Conservation (phyloP, 176 grass and related monocot species). For the Musa itinerans region DNA sequence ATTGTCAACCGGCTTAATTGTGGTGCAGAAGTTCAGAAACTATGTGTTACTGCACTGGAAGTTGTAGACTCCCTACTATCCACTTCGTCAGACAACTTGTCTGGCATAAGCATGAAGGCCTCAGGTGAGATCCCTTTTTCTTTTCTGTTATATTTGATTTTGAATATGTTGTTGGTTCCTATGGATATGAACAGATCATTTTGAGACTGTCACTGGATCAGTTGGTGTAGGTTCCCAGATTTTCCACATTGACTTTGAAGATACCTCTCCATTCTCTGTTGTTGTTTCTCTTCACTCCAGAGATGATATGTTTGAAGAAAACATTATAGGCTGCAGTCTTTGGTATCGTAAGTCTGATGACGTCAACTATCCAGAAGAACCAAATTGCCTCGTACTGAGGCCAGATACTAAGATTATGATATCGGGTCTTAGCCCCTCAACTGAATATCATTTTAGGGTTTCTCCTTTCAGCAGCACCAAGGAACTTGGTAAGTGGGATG, state of each 20-base stretch:
- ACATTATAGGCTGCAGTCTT: conserved; percentile 57
- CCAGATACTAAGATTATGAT: conserved; percentile 48
- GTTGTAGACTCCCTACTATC: conserved; percentile 46
- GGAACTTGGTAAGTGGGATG: conserved; percentile 44
- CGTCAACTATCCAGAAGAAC: conserved; percentile 44
- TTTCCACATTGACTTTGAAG: conserved; percentile 51
- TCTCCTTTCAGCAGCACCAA: conserved; percentile 48
- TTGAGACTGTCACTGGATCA: conserved; percentile 17
- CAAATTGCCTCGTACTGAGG: conserved; percentile 46
- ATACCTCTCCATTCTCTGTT: conserved; percentile 52
- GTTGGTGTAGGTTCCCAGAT: conserved; percentile 20
- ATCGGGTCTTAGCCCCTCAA: conserved; percentile 64
- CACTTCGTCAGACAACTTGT: conserved; percentile 25
- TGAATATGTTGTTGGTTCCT: neutral
- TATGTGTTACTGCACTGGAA: conserved; percentile 59
- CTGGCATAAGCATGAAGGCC: conserved; percentile 9
- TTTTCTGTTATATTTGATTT: neutral
- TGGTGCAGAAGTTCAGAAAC: conserved; percentile 67
- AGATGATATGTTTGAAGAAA: conserved; percentile 37
- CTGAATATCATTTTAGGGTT: conserved; percentile 61
- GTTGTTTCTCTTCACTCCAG: conserved; percentile 40
- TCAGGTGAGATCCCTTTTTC: conserved; percentile 28
- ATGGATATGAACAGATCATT: conserved; percentile 21
- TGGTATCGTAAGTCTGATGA: conserved; percentile 51
- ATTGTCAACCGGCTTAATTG: conserved; percentile 80